Evolutionary conservation across 1,284 basidiomycete species (phyloP).

Genomic region (Kalmanozyma brasiliensis): DNA sequence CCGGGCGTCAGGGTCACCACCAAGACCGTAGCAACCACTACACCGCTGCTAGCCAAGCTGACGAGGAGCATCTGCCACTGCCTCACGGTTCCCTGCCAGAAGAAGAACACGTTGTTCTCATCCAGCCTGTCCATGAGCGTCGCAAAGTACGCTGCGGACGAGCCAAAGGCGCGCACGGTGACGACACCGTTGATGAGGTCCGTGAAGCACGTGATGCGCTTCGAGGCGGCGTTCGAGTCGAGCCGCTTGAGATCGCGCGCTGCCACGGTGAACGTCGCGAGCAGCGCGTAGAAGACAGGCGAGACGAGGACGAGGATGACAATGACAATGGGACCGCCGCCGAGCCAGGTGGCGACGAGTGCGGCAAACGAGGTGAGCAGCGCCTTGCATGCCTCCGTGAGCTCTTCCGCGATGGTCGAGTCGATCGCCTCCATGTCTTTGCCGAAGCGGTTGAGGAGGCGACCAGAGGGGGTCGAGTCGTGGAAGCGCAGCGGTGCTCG

Average conservation of each 20-base stretch:
- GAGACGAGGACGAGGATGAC: slow-evolving; percentile 69
- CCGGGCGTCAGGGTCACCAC: slow-evolving; percentile 44
- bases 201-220: slow-evolving; percentile 83
- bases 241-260: slow-evolving; percentile 87
- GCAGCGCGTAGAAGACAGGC: slow-evolving; percentile 58
- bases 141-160: slow-evolving; percentile 70
- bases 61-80: slow-evolving; percentile 84
- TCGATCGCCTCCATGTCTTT: slow-evolving; percentile 87
- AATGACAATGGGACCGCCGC: slow-evolving; percentile 78
- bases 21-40: slow-evolving; percentile 57
- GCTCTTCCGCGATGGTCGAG: slow-evolving; percentile 72
- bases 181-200: slow-evolving; percentile 87
- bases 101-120: slow-evolving; percentile 88
- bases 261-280: slow-evolving; percentile 81
- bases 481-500: slow-evolving; percentile 80
- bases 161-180: slow-evolving; percentile 81
- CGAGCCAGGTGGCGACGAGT: slow-evolving; percentile 76
- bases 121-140: slow-evolving; percentile 76
- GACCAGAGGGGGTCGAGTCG: slow-evolving; percentile 82
- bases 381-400: slow-evolving; percentile 59
- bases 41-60: slow-evolving; percentile 60
- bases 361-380: slow-evolving; percentile 68
- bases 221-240: slow-evolving; percentile 76
- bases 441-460: slow-evolving; percentile 81
- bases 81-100: slow-evolving; percentile 81